Conservation (phyloP, 2,329 filamentous ascomycete species). For the Chaetomium sp. region DNA sequence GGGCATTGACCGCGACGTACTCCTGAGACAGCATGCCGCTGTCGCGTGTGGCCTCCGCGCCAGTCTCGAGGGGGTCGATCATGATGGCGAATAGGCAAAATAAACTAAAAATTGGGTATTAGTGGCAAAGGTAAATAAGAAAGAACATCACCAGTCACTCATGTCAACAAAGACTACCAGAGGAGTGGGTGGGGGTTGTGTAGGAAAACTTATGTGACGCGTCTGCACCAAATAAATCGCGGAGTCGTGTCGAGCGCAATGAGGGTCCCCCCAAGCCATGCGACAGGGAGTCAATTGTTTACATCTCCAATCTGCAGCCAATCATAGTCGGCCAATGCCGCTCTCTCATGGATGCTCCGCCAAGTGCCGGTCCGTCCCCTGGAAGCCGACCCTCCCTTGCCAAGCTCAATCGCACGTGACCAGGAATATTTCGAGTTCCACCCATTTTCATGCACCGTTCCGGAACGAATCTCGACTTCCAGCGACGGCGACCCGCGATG, state of each 20-base stretch:
- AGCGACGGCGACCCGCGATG: conserved; percentile 16
- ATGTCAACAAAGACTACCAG: conserved; percentile 12
- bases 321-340: conserved; percentile 21
- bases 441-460: background rate
- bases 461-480: conserved; percentile 2
- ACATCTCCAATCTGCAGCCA: conserved; percentile 32
- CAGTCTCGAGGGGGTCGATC: conserved; percentile 13
- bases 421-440: conserved; percentile 21
- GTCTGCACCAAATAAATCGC: conserved; percentile 23
- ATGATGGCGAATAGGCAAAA: conserved; percentile 18
- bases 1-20: conserved; percentile 16
- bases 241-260: conserved; percentile 18
- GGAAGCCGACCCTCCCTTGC: background rate
- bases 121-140: conserved; percentile 13
- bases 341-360: background rate
- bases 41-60: conserved; percentile 17
- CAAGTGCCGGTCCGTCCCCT: background rate
- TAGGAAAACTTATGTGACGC: conserved; percentile 16
- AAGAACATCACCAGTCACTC: background rate
- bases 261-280: conserved; percentile 18
- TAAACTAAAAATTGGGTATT: conserved; percentile 16
- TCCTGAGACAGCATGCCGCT: conserved; percentile 6
- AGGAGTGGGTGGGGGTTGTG: background rate
- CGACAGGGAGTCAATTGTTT: conserved; percentile 30
- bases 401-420: conserved; percentile 35